These are phyloP conservation scores for Blastocystis sp. DNA, from an alignment of 352 stramenopile genomes.

Conservation along the genomic window DNA sequence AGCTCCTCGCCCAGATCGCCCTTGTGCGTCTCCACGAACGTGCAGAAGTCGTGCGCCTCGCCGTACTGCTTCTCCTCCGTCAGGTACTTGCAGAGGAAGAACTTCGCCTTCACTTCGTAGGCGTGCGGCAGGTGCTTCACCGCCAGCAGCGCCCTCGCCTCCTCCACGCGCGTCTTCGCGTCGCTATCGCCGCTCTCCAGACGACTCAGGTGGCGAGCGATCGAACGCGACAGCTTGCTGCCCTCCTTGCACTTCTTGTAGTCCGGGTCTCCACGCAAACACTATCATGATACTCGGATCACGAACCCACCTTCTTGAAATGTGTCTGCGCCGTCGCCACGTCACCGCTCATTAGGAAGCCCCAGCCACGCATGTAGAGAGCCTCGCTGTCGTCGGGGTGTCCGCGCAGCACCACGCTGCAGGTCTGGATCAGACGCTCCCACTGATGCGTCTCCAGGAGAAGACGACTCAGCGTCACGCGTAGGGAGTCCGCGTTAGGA, in stretches of 20 bases:
- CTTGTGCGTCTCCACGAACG: constrained; percentile 2
- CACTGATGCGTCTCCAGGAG: neutral
- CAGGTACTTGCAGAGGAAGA: neutral
- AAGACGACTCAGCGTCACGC: neutral
- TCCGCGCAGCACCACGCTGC: neutral
- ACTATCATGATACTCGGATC: neutral
- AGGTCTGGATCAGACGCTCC: neutral
- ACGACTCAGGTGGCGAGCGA: neutral
- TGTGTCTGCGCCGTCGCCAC: constrained; percentile 4
- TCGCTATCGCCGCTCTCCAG: neutral
- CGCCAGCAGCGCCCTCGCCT: neutral
- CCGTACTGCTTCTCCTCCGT: constrained; percentile 10
- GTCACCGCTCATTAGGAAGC: constrained; percentile 10
- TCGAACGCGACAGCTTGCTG: constrained; percentile 26
- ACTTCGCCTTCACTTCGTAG: neutral
- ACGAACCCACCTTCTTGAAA: constrained; percentile 32
- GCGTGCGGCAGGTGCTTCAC: neutral
- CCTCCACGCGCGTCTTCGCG: neutral
- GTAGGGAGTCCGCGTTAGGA: neutral
- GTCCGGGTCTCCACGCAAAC: constrained; percentile 27
- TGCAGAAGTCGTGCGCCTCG: neutral
- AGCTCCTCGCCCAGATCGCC: neutral
- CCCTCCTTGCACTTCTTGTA: constrained; percentile 33
- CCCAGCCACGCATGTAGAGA: constrained; percentile 35
- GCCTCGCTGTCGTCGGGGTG: constrained; percentile 4